These are phyloP conservation scores for Mariannaea elegans DNA, from an alignment of 2,329 filamentous ascomycete genomes.

Conservation along the genomic window DNA sequence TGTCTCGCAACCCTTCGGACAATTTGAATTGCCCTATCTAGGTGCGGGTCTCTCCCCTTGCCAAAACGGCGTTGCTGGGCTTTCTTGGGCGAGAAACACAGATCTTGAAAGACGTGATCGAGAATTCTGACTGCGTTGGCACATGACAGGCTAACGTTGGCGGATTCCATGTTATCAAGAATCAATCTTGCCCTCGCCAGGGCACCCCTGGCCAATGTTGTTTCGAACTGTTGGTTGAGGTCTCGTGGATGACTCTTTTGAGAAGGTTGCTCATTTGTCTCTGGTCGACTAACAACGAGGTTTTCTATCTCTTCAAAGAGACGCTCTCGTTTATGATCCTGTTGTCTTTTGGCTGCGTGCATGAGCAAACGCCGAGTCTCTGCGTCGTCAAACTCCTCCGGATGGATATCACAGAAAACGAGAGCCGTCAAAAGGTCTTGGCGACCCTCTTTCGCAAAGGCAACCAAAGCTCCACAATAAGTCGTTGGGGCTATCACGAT, in stretches of 20 bases:
- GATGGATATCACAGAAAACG: constrained; percentile 61
- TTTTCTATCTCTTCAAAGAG: constrained; percentile 55
- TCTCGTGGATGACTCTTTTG: constrained; percentile 8
- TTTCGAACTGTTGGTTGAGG: constrained; percentile 35
- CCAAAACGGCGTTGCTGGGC: constrained; percentile 22
- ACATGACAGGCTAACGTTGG: constrained; percentile 41
- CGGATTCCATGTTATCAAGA: constrained; percentile 45
- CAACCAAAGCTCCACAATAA: constrained; percentile 72
- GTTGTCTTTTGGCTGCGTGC: constrained; percentile 39
- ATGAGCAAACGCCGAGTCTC: constrained; percentile 52
- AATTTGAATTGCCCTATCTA: constrained; percentile 45
- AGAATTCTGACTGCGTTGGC: constrained; percentile 40
- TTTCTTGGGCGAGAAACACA: constrained; percentile 41
- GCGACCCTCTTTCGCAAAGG: constrained; percentile 68
- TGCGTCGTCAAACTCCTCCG: constrained; percentile 62
- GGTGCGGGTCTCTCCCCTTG: constrained; percentile 27
- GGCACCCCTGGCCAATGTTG: constrained; percentile 14
- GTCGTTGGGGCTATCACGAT: constrained; percentile 70
- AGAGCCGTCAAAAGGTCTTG: constrained; percentile 57
- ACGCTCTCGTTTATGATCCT: constrained; percentile 52
- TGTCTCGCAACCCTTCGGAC: constrained; percentile 42
- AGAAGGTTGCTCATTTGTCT: constrained; percentile 29
- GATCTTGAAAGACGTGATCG: constrained; percentile 35
- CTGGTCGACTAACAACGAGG: constrained; percentile 16
- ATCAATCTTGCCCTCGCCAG: constrained; percentile 38